These are phyloP conservation scores for Lablab purpureus DNA, from an alignment of 306 rosid genomes.

Conservation along the genomic window DNA sequence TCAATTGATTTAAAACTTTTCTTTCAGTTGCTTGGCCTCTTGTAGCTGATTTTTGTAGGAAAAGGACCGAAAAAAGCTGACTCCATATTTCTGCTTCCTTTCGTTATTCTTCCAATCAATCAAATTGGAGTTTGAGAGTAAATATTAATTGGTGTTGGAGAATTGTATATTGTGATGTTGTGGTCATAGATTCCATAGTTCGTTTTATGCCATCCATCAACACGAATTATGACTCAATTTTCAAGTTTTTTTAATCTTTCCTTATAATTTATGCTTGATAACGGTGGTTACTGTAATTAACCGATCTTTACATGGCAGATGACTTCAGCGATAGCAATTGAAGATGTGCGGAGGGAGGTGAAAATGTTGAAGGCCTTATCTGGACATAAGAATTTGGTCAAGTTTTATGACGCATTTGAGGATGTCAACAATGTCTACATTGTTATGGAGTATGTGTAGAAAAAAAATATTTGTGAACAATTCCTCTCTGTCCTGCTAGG, in stretches of 20 bases:
- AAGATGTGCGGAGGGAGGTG: conserved; percentile 97
- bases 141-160: conserved; percentile 23
- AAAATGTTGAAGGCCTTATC: conserved; percentile 92
- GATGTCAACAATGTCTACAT: conserved; percentile 87
- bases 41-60: conserved; percentile 24
- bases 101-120: conserved; percentile 30
- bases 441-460: conserved; percentile 91
- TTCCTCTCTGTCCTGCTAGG: neutral
- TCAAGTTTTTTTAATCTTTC: conserved; percentile 1
- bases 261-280: conserved; percentile 33
- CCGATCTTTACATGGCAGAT: conserved; percentile 66
- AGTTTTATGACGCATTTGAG: conserved; percentile 88
- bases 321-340: conserved; percentile 92
- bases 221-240: conserved; percentile 25
- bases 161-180: conserved; percentile 6
- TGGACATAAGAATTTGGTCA: conserved; percentile 87
- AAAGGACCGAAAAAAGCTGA: conserved; percentile 37
- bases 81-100: conserved; percentile 27
- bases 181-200: conserved; percentile 13
- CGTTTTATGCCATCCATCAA: conserved; percentile 26
- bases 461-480: conserved; percentile 31
- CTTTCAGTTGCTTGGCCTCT: conserved; percentile 39
- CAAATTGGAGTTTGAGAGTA: conserved; percentile 24
- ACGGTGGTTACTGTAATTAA: conserved; percentile 23
- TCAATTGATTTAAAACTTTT: conserved; percentile 18